Percentiles rank a stretch among this genome's conserved stretches.
These are phyloP conservation scores for Bryoglossum gracile DNA, from an alignment of 495 filamentous ascomycete genomes.

Conservation along the genomic window DNA sequence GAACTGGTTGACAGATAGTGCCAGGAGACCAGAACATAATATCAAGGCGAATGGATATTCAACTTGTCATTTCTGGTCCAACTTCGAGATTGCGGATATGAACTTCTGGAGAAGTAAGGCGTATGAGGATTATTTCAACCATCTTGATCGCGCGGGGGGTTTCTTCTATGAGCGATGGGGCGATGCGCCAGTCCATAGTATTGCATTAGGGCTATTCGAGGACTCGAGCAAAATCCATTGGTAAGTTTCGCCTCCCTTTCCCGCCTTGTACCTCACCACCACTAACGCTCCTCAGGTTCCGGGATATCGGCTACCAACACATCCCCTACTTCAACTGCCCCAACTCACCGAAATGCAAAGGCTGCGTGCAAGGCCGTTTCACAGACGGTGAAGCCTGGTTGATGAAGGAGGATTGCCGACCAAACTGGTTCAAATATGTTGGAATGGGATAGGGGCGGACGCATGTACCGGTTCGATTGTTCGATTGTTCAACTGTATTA, in stretches of 20 bases:
- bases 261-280: neutral
- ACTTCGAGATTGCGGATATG: conserved; percentile 97
- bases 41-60: conserved; percentile 81
- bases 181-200: conserved; percentile 94
- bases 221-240: conserved; percentile 90
- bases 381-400: conserved; percentile 82
- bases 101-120: conserved; percentile 85
- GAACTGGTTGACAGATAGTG: conserved; percentile 75
- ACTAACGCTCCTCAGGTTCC: conserved; percentile 61
- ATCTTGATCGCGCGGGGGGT: conserved; percentile 86
- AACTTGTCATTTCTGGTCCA: conserved; percentile 99
- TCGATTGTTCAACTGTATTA: too few species aligned
- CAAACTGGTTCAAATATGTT: conserved; percentile 93
- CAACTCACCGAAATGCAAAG: conserved; percentile 88
- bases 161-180: conserved; percentile 99
- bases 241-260: conserved; percentile 42
- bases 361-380: conserved; percentile 77
- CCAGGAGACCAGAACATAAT: conserved; percentile 72
- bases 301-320: conserved; percentile 97
- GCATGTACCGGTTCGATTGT: neutral
- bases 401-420: conserved; percentile 87
- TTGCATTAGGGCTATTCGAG: conserved; percentile 90
- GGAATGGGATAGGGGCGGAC: conserved; percentile 56
- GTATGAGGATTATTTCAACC: conserved; percentile 95
- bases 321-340: conserved; percentile 99